Evolutionary conservation across 306 rosid genomes (phyloP).

Genomic region (Betula pendula): DNA sequence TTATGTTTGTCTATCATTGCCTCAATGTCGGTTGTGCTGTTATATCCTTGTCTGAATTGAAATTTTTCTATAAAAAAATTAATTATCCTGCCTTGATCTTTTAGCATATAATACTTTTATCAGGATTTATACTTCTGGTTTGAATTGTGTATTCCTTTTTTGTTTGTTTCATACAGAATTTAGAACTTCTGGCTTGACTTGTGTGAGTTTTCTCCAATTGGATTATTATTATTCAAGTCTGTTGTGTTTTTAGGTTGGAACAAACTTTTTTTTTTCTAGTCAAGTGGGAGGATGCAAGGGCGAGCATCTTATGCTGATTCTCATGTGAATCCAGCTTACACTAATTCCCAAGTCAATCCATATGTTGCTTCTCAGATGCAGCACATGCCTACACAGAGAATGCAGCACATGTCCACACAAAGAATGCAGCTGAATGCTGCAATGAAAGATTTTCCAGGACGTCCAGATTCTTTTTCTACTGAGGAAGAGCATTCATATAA

Average conservation of each 20-base stretch:
- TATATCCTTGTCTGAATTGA: neutral
- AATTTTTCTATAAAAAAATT: neutral
- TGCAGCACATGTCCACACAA: constrained; percentile 5
- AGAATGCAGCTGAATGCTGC: neutral
- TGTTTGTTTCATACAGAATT: neutral
- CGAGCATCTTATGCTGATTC: constrained; percentile 13
- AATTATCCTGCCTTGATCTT: neutral
- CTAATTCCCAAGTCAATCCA: constrained; percentile 4
- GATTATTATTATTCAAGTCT: constrained; percentile 9
- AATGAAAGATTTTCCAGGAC: constrained; percentile 17
- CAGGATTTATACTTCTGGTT: neutral
- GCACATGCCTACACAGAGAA: neutral
- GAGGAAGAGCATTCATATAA: constrained; percentile 7
- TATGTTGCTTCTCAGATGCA: constrained; percentile 5
- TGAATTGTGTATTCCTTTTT: neutral
- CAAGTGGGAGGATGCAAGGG: constrained; percentile 4
- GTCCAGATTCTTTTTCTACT: constrained; percentile 15
- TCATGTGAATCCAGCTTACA: neutral
- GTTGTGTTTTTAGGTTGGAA: constrained; percentile 4
- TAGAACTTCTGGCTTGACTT: neutral
- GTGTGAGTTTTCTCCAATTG: constrained; percentile 2
- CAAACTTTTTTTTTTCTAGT: neutral
- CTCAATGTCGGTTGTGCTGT: neutral
- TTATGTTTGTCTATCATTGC: neutral
- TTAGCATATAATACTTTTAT: no score